These are phyloP conservation scores for Rusavskia elegans DNA, from an alignment of 495 filamentous ascomycete species.

Conservation along the genomic window DNA sequence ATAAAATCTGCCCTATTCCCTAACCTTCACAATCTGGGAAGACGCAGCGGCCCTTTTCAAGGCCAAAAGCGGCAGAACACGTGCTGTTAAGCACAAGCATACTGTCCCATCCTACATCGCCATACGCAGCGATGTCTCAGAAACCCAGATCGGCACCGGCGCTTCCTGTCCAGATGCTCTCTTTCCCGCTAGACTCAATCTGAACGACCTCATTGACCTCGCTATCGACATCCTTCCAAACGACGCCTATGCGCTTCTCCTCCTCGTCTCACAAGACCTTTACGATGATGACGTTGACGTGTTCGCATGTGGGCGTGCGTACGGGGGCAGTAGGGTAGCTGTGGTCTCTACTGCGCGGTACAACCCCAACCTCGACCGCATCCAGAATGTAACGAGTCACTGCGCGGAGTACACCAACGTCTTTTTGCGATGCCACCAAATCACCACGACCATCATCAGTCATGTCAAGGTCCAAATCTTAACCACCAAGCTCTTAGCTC, in stretches of 20 bases:
- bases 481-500: too few relatives aligned
- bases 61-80: conserved; percentile 1
- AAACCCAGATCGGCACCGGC: conserved; percentile 38
- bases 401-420: conserved; percentile 33
- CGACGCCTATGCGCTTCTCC: conserved; percentile 43
- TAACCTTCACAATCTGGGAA: conserved; percentile 33
- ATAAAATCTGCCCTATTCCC: conserved; percentile 22
- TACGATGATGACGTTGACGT: conserved; percentile 53
- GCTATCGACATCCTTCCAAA: conserved; percentile 36
- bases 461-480: neutral
- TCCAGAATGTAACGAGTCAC: conserved; percentile 33
- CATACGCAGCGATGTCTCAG: conserved; percentile 20
- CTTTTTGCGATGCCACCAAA: conserved; percentile 9
- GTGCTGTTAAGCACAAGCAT: neutral
- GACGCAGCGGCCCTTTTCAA: conserved; percentile 5
- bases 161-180: conserved; percentile 24
- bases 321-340: conserved; percentile 42
- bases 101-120: conserved; percentile 21
- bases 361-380: conserved; percentile 32
- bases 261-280: conserved; percentile 45
- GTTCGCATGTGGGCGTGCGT: conserved; percentile 52
- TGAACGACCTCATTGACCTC: conserved; percentile 47
- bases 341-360: conserved; percentile 47
- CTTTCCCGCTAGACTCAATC: conserved; percentile 39
- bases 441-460: neutral